These are phyloP conservation scores for Nemophila menziesii DNA, from an alignment of 257 asterid species.

Conservation along the genomic window DNA sequence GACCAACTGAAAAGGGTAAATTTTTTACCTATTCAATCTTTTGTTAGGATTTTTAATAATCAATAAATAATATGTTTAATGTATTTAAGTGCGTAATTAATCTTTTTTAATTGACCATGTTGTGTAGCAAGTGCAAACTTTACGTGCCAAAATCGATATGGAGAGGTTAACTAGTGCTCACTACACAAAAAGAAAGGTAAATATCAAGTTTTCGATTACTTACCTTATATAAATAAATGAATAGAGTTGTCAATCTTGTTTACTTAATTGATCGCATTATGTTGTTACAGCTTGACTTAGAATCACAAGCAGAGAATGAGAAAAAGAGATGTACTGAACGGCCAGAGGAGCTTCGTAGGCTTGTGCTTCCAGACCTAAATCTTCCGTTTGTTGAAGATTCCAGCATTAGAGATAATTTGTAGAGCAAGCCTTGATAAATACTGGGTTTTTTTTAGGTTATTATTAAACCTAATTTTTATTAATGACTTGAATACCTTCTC, in stretches of 20 bases:
- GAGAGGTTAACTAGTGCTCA: conserved; percentile 34
- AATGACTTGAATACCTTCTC: conserved; percentile 6
- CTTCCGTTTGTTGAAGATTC: conserved; percentile 26
- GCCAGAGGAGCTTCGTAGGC: conserved; percentile 1
- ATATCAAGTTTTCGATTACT: neutral
- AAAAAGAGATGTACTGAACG: neutral
- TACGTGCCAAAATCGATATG: conserved; percentile 35
- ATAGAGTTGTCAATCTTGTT: neutral
- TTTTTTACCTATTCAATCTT: neutral
- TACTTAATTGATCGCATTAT: neutral
- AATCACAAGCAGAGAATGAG: neutral
- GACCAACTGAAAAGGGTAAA: conserved; percentile 58
- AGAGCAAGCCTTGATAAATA: conserved; percentile 13
- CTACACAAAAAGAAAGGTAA: conserved; percentile 64
- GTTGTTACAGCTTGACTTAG: conserved; percentile 3
- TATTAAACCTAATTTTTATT: conserved; percentile 11
- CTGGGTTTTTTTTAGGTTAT: conserved; percentile 13
- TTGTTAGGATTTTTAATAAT: neutral
- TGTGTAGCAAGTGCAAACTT: conserved; percentile 41
- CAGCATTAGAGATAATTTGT: conserved; percentile 7
- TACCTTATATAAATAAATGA: neutral
- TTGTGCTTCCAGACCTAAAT: conserved; percentile 32
- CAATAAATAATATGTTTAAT: neutral
- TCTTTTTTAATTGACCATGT: neutral
- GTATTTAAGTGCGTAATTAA: neutral